These are phyloP conservation scores for Ramaria sp. DNA, from an alignment of 768 basidiomycete genomes.

Conservation along the genomic window DNA sequence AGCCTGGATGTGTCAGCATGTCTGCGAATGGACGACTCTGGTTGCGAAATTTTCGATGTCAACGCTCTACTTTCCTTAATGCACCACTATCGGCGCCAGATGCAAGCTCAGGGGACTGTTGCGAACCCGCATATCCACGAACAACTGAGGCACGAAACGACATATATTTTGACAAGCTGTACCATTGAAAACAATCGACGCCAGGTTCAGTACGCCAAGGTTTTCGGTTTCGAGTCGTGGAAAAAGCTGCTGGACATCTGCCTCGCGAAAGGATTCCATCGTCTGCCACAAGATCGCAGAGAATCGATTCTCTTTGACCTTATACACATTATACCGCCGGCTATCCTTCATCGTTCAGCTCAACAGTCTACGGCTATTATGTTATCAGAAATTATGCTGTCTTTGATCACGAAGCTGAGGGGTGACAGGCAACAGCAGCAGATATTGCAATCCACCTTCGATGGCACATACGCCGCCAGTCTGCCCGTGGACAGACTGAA, in stretches of 20 bases:
- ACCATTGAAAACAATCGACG: conserved; percentile 83
- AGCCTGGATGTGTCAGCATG: conserved; percentile 63
- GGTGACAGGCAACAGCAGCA: conserved; percentile 68
- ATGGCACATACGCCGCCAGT: conserved; percentile 51
- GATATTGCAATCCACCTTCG: conserved; percentile 52
- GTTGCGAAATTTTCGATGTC: conserved; percentile 78
- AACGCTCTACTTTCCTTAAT: conserved; percentile 63
- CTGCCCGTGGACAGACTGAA: conserved; percentile 75
- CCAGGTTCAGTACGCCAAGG: conserved; percentile 61
- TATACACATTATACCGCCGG: conserved; percentile 66
- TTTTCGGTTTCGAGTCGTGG: conserved; percentile 74
- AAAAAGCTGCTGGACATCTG: conserved; percentile 74
- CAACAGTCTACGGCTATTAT: conserved; percentile 69
- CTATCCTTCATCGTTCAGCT: conserved; percentile 52
- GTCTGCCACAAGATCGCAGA: conserved; percentile 68
- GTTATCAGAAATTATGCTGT: conserved; percentile 72
- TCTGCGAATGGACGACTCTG: conserved; percentile 51
- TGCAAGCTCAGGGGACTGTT: conserved; percentile 60
- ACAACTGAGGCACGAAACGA: conserved; percentile 55
- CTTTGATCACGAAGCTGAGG: conserved; percentile 79
- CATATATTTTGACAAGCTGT: conserved; percentile 73
- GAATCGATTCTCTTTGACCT: conserved; percentile 89
- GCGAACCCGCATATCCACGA: conserved; percentile 52
- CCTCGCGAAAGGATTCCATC: conserved; percentile 76
- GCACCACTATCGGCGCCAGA: conserved; percentile 40